Percentiles rank a stretch among this genome's conserved stretches.
Conservation (phyloP, 2,329 filamentous ascomycete species). For the Cercospora zeina region DNA sequence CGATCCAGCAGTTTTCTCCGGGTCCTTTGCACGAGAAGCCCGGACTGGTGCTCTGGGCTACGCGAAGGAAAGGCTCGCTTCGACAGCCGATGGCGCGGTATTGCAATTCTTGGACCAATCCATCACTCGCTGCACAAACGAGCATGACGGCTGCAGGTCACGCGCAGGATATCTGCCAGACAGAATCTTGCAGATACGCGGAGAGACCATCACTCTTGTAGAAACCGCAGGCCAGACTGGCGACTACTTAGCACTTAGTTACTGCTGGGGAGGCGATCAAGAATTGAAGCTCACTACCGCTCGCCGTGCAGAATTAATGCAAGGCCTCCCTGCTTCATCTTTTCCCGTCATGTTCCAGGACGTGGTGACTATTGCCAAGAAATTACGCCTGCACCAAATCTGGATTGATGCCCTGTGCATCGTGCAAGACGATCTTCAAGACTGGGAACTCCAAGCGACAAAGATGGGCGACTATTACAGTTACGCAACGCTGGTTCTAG, state of each 20-base stretch:
- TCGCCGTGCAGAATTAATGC: neutral
- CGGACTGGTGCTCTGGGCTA: neutral
- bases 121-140: neutral
- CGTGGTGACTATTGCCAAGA: neutral
- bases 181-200: neutral
- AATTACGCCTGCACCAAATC: neutral
- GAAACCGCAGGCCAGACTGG: neutral
- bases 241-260: neutral
- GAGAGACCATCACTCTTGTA: neutral
- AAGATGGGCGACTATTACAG: conserved; percentile 12
- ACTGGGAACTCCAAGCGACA: conserved; percentile 9
- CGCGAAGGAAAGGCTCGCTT: neutral
- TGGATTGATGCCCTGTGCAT: conserved; percentile 21
- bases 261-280: neutral
- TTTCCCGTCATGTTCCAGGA: neutral
- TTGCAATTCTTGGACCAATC: neutral
- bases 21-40: neutral
- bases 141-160: neutral
- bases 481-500: neutral
- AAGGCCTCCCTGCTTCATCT: neutral
- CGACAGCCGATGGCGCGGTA: neutral
- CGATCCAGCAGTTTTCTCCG: too few relatives aligned
- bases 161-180: neutral
- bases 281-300: neutral
- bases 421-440: conserved; percentile 12